Evolutionary conservation across 768 basidiomycete species (phyloP).

Genomic region (Lentinula edodes): DNA sequence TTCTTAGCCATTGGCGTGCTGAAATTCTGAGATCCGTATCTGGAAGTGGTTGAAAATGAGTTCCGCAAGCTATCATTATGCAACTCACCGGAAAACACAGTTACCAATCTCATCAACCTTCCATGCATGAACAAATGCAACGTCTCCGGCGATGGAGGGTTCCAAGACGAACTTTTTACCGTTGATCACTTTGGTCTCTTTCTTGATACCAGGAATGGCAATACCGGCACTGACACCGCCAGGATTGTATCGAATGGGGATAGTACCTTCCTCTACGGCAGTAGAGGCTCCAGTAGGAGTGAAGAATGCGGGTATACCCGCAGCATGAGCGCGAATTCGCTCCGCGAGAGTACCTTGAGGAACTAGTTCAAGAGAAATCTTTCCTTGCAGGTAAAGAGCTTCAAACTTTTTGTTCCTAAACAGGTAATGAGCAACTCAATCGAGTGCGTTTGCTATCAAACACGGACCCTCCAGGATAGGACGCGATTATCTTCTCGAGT

Average conservation of each 20-base stretch:
- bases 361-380: slow-evolving; percentile 81
- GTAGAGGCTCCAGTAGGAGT: slow-evolving; percentile 88
- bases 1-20: slow-evolving; percentile 83
- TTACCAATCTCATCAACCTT: slow-evolving; percentile 91
- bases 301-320: slow-evolving; percentile 91
- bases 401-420: slow-evolving; percentile 84
- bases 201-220: slow-evolving; percentile 64
- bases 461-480: slow-evolving; percentile 80
- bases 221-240: slow-evolving; percentile 71
- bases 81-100: slow-evolving; percentile 74
- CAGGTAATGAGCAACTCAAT: neutral
- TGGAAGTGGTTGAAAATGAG: slow-evolving; percentile 18
- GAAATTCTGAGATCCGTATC: slow-evolving; percentile 88
- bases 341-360: slow-evolving; percentile 91
- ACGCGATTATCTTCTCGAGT: slow-evolving; percentile 79
- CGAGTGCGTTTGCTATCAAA: neutral
- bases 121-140: slow-evolving; percentile 87
- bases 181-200: slow-evolving; percentile 71
- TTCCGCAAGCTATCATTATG: neutral
- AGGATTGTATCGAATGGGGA: slow-evolving; percentile 73
- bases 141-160: slow-evolving; percentile 70
- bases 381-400: slow-evolving; percentile 69
- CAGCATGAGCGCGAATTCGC: slow-evolving; percentile 82
- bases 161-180: slow-evolving; percentile 83
- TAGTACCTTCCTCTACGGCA: slow-evolving; percentile 72